These are phyloP conservation scores for Pseudopyricularia javanii DNA, from an alignment of 2,329 filamentous ascomycete genomes.

Conservation along the genomic window DNA sequence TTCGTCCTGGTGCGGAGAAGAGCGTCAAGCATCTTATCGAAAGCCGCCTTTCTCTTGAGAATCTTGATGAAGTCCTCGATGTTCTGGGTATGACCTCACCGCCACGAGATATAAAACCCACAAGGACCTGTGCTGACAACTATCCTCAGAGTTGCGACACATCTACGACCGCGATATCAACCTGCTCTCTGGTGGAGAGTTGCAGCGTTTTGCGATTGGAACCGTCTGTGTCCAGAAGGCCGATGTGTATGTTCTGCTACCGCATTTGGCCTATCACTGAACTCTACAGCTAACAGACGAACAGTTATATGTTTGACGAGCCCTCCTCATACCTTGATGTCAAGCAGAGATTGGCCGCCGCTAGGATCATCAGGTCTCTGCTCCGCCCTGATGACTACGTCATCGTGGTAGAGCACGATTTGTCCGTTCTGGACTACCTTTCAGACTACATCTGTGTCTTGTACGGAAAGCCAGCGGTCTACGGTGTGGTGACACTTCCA, in stretches of 20 bases:
- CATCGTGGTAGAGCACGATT: constrained; percentile 97
- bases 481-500: constrained; percentile 93
- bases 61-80: constrained; percentile 71
- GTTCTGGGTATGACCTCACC: constrained; percentile 36
- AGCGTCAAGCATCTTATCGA: constrained; percentile 69
- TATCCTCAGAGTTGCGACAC: constrained; percentile 58
- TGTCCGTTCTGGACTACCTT: constrained; percentile 95
- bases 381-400: constrained; percentile 86
- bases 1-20: constrained; percentile 63
- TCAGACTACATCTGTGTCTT: constrained; percentile 97
- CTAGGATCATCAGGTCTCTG: constrained; percentile 82
- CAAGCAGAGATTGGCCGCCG: constrained; percentile 92
- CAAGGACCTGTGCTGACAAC: not conserved
- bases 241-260: constrained; percentile 54
- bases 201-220: constrained; percentile 95
- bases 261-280: not conserved
- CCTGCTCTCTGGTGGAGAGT: constrained; percentile 87
- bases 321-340: constrained; percentile 98
- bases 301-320: constrained; percentile 93
- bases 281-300: not conserved
- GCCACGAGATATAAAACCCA: not conserved
- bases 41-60: constrained; percentile 62
- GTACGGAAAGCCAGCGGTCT: constrained; percentile 89
- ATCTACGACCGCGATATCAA: constrained; percentile 87
- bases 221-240: constrained; percentile 92